Conservation (phyloP, 2,329 filamentous ascomycete genomes). For the Fusarium caatingaense region DNA sequence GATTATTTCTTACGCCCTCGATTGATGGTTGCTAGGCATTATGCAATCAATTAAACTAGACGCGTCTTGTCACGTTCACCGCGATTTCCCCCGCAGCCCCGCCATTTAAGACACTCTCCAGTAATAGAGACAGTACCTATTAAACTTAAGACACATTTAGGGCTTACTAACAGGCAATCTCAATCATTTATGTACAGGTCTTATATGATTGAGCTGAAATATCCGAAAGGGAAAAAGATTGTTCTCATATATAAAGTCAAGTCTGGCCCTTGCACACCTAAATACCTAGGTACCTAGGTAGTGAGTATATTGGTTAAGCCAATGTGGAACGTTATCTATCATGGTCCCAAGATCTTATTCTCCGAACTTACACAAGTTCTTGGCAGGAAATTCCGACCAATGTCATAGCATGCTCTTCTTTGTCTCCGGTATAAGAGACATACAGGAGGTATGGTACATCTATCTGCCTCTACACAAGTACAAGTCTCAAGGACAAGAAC, state of each 20-base stretch:
- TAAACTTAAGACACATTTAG: neutral
- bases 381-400: neutral
- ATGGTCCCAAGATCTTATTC: neutral
- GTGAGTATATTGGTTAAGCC: neutral
- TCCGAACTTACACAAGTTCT: neutral
- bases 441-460: neutral
- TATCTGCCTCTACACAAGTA: neutral
- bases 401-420: neutral
- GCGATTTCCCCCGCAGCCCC: conserved; percentile 16
- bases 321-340: neutral
- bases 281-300: neutral
- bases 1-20: neutral
- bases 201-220: neutral
- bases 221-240: neutral
- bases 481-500: neutral
- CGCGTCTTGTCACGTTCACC: conserved; percentile 27
- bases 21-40: neutral
- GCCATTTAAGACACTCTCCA: neutral
- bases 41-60: conserved; percentile 37
- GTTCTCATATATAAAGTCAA: neutral
- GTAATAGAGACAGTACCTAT: neutral
- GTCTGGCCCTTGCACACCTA: neutral
- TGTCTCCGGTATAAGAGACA: neutral
- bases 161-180: neutral
- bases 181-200: neutral